Conservation (phyloP, 805 yeast species). For the Clavispora phyllophila region DNA sequence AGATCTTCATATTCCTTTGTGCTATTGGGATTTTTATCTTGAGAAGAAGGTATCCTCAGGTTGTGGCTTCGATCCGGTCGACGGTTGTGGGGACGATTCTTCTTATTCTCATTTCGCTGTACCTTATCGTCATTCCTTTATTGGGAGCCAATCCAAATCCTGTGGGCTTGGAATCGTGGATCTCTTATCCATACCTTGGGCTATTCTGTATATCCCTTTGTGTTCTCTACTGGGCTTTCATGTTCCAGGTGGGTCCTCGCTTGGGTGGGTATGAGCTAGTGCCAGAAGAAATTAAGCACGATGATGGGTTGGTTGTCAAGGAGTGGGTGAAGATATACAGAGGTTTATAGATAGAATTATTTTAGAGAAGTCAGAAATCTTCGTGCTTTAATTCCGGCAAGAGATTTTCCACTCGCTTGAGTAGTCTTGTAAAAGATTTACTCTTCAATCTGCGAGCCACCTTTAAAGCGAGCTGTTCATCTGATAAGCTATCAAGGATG, state of each 20-base stretch:
- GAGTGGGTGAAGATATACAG: slow-evolving; percentile 44
- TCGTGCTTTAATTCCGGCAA: background rate
- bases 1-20: slow-evolving; percentile 45
- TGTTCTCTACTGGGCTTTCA: slow-evolving; percentile 50
- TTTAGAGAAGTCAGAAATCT: background rate
- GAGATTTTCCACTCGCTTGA: slow-evolving; percentile 12
- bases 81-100: slow-evolving; percentile 43
- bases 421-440: slow-evolving; percentile 7
- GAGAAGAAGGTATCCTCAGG: slow-evolving; percentile 44
- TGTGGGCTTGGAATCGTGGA: slow-evolving; percentile 37
- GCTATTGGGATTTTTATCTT: slow-evolving; percentile 56
- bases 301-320: slow-evolving; percentile 57
- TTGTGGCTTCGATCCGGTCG: slow-evolving; percentile 49
- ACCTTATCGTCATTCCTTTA: slow-evolving; percentile 50
- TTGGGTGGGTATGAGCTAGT: slow-evolving; percentile 42
- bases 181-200: slow-evolving; percentile 47
- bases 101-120: slow-evolving; percentile 41
- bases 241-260: slow-evolving; percentile 46
- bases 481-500: slow-evolving; percentile 5
- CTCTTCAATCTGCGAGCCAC: slow-evolving; percentile 11
- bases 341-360: background rate
- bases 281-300: slow-evolving; percentile 34
- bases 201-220: slow-evolving; percentile 39
- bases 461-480: slow-evolving; percentile 11
- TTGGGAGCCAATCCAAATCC: slow-evolving; percentile 36